Evolutionary conservation across 1,284 basidiomycete species (phyloP).

Genomic region (Fomitopsis pinicola): DNA sequence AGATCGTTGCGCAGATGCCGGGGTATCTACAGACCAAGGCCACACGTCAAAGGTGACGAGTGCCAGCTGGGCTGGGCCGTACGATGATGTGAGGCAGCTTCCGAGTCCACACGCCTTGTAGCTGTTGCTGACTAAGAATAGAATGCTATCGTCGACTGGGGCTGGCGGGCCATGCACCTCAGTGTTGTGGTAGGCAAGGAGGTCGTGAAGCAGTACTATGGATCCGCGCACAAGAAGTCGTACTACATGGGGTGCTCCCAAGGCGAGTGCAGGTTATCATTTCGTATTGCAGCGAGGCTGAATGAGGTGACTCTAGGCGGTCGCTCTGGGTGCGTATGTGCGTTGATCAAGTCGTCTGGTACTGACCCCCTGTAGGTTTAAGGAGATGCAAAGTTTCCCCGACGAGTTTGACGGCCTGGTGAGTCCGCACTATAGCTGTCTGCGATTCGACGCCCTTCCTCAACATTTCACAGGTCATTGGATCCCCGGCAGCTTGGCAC

Average conservation of each 20-base stretch:
- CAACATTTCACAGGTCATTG: slow-evolving; percentile 17
- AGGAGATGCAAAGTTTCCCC: slow-evolving; percentile 24
- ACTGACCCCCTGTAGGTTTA: slow-evolving; percentile 13
- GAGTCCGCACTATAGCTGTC: not conserved
- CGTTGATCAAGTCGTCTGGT: not conserved
- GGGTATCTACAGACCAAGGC: slow-evolving; percentile 25
- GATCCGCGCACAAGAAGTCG: slow-evolving; percentile 16
- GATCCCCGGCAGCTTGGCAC: slow-evolving; percentile 24
- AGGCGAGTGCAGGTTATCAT: slow-evolving; percentile 7
- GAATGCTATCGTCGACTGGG: slow-evolving; percentile 27
- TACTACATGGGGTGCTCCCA: slow-evolving; percentile 30
- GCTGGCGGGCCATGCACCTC: slow-evolving; percentile 25
- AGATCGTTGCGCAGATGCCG: slow-evolving; percentile 16
- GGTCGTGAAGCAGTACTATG: slow-evolving; percentile 24
- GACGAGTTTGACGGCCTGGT: slow-evolving; percentile 28
- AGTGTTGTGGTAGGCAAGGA: slow-evolving; percentile 24
- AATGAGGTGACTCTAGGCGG: not conserved
- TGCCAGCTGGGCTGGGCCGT: slow-evolving; percentile 22
- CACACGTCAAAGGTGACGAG: slow-evolving; percentile 15
- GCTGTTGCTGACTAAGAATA: not conserved
- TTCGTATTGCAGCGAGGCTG: not conserved
- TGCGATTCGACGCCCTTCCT: not conserved
- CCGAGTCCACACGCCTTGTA: not conserved
- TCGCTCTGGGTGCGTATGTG: not conserved
- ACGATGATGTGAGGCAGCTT: slow-evolving; percentile 19